A percentile compares a stretch with the other conserved stretches of the same genome.
These are phyloP conservation scores for Phytophthora hibernalis DNA, from an alignment of 352 stramenopile genomes.

Conservation along the genomic window DNA sequence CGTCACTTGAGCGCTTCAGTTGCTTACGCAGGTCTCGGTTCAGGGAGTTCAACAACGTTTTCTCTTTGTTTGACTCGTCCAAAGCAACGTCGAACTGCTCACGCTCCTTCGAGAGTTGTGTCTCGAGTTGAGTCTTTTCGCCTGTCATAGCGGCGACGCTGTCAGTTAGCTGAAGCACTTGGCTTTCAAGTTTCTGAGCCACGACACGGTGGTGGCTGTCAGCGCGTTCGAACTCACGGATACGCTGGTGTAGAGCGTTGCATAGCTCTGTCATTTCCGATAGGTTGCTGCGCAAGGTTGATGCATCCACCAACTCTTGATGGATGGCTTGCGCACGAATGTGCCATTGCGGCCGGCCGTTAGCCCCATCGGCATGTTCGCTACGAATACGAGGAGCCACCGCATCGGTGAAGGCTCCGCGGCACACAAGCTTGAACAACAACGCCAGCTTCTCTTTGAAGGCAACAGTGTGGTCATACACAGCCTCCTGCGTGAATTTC, in stretches of 20 bases:
- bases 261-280: constrained; percentile 74
- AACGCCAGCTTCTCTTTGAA: constrained; percentile 72
- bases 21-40: constrained; percentile 86
- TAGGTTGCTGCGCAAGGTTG: constrained; percentile 61
- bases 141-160: constrained; percentile 31
- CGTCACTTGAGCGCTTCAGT: constrained; percentile 72
- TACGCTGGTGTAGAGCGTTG: constrained; percentile 65
- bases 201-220: constrained; percentile 84
- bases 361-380: constrained; percentile 27
- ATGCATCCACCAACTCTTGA: constrained; percentile 68
- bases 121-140: constrained; percentile 61
- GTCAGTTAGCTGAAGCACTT: constrained; percentile 68
- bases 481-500: constrained; percentile 52
- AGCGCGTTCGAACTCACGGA: constrained; percentile 76
- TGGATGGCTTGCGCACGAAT: constrained; percentile 81
- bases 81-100: constrained; percentile 79
- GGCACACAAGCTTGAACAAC: constrained; percentile 81
- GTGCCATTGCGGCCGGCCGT: constrained; percentile 69
- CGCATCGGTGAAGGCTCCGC: constrained; percentile 79
- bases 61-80: constrained; percentile 88
- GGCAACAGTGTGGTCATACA: constrained; percentile 51
- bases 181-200: constrained; percentile 80
- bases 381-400: constrained; percentile 54
- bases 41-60: constrained; percentile 64
- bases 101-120: constrained; percentile 69